Conservation (phyloP, 352 stramenopile species). For the Bremia lactucae region DNA sequence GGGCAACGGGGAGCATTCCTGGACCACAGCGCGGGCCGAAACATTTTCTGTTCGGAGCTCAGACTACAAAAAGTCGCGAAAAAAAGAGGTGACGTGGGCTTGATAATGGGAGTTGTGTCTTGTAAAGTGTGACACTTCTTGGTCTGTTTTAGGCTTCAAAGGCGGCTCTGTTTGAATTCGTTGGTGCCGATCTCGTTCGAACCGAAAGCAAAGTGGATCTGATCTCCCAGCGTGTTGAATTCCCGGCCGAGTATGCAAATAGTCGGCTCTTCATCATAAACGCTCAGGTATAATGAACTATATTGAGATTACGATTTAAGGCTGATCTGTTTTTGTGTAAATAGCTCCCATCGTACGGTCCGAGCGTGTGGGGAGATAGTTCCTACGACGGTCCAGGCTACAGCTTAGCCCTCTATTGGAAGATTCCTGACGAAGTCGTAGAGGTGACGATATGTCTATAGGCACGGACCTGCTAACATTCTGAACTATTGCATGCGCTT, state of each 20-base stretch:
- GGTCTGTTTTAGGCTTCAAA: constrained; percentile 28
- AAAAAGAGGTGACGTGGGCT: constrained; percentile 44
- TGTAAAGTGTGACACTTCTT: too few relatives aligned
- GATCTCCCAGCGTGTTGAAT: constrained; percentile 59
- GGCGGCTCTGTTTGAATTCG: constrained; percentile 64
- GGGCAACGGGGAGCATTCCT: constrained; percentile 46
- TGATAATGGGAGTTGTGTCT: neutral
- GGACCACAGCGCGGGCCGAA: constrained; percentile 35
- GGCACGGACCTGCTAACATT: neutral
- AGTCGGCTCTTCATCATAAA: constrained; percentile 77
- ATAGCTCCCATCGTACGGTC: constrained; percentile 63
- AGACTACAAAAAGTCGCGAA: constrained; percentile 76
- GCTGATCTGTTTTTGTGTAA: too few relatives aligned
- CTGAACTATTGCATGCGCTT: neutral
- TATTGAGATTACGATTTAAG: too few relatives aligned
- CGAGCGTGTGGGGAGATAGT: constrained; percentile 60
- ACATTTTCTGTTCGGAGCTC: constrained; percentile 60
- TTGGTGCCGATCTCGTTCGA: constrained; percentile 61
- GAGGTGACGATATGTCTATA: constrained; percentile 22
- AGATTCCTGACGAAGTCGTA: constrained; percentile 49
- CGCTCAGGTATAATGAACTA: constrained; percentile 38
- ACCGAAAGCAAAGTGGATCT: constrained; percentile 64
- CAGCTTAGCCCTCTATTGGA: constrained; percentile 74
- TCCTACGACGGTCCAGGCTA: constrained; percentile 58
- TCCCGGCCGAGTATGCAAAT: constrained; percentile 40